phyloP scores from a whole-genome alignment of 768 basidiomycete genomes.

The Omphalotus guepiniiformis region DNA sequence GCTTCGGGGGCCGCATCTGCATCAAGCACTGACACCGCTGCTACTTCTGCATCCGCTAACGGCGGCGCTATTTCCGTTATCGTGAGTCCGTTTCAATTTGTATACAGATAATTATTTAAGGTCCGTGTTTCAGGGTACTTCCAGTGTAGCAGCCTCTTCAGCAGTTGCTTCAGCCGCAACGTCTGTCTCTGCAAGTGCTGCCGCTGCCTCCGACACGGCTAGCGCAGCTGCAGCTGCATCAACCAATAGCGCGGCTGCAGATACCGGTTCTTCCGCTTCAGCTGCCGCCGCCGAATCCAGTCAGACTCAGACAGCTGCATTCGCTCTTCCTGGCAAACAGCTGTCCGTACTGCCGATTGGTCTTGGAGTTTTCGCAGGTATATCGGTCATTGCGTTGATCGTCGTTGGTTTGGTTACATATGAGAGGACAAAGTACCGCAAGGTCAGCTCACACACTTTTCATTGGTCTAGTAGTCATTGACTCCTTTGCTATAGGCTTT shows the following conservation, averaged over 20 bases:
- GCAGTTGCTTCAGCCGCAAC: conserved; percentile 7
- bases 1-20: conserved; percentile 14
- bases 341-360: conserved; percentile 78
- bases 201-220: conserved; percentile 8
- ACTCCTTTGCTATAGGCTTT: conserved; percentile 47
- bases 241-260: background rate
- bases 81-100: conserved; percentile 4
- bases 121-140: background rate
- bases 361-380: conserved; percentile 78
- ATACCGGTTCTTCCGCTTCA: conserved; percentile 27
- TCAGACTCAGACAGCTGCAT: conserved; percentile 29
- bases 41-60: conserved; percentile 2
- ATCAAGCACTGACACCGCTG: conserved; percentile 15
- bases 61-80: background rate
- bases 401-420: conserved; percentile 83
- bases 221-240: conserved; percentile 10
- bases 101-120: background rate
- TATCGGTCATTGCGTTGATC: conserved; percentile 78
- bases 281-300: conserved; percentile 27
- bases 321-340: conserved; percentile 67
- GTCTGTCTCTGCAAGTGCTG: conserved; percentile 11
- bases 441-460: conserved; percentile 39
- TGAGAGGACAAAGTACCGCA: conserved; percentile 84
- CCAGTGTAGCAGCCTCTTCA: conserved; percentile 11
- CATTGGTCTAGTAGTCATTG: conserved; percentile 8